Conservation (phyloP, 2,329 filamentous ascomycete genomes). For the Helotiales sp. region DNA sequence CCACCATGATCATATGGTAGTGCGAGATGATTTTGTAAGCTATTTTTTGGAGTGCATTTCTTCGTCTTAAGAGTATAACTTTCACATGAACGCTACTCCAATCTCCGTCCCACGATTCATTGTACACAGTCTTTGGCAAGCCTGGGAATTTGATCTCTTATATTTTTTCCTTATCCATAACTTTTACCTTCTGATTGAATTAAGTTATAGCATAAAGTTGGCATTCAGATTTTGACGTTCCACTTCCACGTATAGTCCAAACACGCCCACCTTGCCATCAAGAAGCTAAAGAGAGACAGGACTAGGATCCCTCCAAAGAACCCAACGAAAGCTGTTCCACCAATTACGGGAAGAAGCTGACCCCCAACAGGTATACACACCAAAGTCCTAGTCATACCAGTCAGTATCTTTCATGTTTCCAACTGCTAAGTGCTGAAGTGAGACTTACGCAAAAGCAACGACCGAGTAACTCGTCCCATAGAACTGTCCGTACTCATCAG, state of each 20-base stretch:
- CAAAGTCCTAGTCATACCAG: constrained; percentile 19
- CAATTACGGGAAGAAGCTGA: constrained; percentile 25
- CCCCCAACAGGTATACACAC: constrained; percentile 32
- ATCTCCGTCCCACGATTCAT: too few relatives aligned
- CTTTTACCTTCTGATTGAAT: too few relatives aligned
- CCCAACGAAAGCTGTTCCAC: constrained; percentile 25
- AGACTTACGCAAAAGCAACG: constrained; percentile 35
- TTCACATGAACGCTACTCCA: too few relatives aligned
- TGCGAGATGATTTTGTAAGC: too few relatives aligned
- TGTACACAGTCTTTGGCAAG: too few relatives aligned
- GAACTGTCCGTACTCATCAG: constrained; percentile 31
- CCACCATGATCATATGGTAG: too few relatives aligned
- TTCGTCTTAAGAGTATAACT: too few relatives aligned
- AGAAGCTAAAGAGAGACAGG: constrained; percentile 25
- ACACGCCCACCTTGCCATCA: constrained; percentile 33
- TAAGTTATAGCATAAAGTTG: too few relatives aligned
- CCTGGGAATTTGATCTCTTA: too few relatives aligned
- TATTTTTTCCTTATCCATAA: too few relatives aligned
- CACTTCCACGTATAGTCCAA: constrained; percentile 32
- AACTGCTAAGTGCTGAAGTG: not conserved
- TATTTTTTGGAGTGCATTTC: too few relatives aligned
- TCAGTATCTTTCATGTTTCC: not conserved
- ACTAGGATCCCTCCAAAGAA: constrained; percentile 31
- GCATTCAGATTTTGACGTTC: constrained; percentile 30
- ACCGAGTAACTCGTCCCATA: constrained; percentile 32